Base-by-base conservation (phyloP, 208 protist genomes). In the Acanthamoeba sp. region DNA sequence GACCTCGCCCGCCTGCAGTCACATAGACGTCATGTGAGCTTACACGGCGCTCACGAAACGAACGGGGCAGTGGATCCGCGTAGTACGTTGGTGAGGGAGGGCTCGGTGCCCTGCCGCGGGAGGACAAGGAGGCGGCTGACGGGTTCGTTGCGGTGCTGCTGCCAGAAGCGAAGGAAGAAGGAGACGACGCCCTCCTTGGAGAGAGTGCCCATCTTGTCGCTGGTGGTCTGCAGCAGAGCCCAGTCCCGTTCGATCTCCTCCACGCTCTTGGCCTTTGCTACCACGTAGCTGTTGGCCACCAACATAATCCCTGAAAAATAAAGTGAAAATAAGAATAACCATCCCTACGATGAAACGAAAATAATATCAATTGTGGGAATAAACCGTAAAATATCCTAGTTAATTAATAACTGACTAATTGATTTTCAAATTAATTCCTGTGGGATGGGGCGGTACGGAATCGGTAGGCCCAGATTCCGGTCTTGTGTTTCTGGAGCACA, bases 121-220 rank as follows among this genome's bases (percentile, higher is more conserved):
- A 62, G 27, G 48, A 20, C 7, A 27, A 7, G 34, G 14, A 59
- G 45, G 14, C 42, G 45, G 29, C 78, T 52, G 9, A 45, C 57
- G 22, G 55, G 57, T 16, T 92, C 87, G 40, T 92, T 69, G 18
- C 62, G 87, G 45, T 69, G 38, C 87, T 92, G 87, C 87, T 92
- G 87, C 87, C 87, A 92, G n/a, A 92, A 73, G 1, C 87, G 87
- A 27, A 92, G 34, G 62, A 92, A 92, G 87, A 92, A 92, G 27
- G 87, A 92, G 57, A 92, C 36, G 34, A 92, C 87, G 62, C 87
- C 87, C 9, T 92, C 87, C 62, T 73, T 92, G 48, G 59, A 78
- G 18, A 92, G 87, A 14, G 62, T 92, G 87, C n/a, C 62, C 57
- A 92, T 69, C 87, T 76, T 69, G 59, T 92, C 87, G 87, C 42